Evolutionary conservation across 306 rosid genomes (phyloP).

Genomic region (Malus asiatica): DNA sequence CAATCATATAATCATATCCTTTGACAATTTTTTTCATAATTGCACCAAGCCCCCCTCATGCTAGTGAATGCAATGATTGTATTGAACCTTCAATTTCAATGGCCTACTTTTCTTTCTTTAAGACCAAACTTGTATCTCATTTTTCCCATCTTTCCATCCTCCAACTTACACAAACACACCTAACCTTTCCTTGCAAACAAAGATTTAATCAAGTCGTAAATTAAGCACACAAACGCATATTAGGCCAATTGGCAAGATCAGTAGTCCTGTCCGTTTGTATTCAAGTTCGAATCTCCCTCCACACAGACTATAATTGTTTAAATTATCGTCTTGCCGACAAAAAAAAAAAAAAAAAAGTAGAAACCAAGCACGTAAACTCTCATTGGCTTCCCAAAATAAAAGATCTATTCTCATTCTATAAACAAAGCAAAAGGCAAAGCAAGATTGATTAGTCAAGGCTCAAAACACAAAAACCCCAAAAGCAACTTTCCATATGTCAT

Average conservation of each 20-base stretch:
- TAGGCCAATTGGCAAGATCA: background rate
- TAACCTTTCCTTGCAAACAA: background rate
- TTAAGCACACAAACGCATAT: too few species aligned
- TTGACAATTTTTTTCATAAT: background rate
- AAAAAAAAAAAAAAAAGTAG: too few species aligned
- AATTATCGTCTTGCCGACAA: background rate
- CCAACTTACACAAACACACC: background rate
- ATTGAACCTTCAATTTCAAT: background rate
- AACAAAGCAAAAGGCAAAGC: conserved; percentile 8
- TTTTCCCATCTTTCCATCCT: background rate
- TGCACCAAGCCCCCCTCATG: background rate
- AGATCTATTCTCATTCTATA: background rate
- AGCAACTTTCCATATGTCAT: conserved; percentile 6
- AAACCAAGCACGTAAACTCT: background rate
- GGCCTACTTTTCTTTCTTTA: background rate
- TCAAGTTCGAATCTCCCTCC: background rate
- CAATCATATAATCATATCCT: background rate
- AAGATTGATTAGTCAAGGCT: conserved; percentile 3
- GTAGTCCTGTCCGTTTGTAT: too few species aligned
- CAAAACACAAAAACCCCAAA: background rate
- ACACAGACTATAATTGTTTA: background rate
- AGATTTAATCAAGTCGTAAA: background rate
- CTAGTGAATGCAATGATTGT: background rate
- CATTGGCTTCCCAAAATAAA: background rate
- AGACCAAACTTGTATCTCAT: background rate